Evolutionary conservation across 768 basidiomycete species (phyloP).

Genomic region (Tubosaeta sp.): DNA sequence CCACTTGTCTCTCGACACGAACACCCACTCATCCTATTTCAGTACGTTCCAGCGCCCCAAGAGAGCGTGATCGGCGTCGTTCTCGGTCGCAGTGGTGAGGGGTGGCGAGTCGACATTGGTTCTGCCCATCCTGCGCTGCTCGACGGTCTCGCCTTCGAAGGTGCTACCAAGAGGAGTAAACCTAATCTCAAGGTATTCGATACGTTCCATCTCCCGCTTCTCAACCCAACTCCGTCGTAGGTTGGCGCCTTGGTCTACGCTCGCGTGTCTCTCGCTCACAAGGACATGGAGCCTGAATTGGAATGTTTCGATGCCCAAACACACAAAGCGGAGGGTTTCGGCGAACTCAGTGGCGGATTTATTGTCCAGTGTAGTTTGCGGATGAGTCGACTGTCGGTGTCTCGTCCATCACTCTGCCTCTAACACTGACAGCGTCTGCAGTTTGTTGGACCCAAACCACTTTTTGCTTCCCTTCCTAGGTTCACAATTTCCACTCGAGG

Average conservation of each 20-base stretch:
- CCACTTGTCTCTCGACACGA: not conserved
- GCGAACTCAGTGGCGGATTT: slow-evolving; percentile 89
- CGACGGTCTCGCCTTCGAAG: slow-evolving; percentile 92
- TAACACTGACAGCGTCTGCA: slow-evolving; percentile 27
- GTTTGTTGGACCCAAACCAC: slow-evolving; percentile 75
- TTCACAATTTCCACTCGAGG: slow-evolving; percentile 78
- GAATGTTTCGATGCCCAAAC: slow-evolving; percentile 96
- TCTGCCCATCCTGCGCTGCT: slow-evolving; percentile 79
- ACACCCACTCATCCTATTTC: slow-evolving; percentile 4
- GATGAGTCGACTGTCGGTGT: slow-evolving; percentile 77
- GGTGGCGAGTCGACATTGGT: slow-evolving; percentile 92
- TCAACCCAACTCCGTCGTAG: slow-evolving; percentile 37
- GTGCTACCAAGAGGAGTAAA: slow-evolving; percentile 90
- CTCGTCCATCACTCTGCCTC: not conserved
- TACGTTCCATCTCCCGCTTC: not conserved
- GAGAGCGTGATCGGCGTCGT: slow-evolving; percentile 88
- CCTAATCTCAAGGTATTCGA: slow-evolving; percentile 81
- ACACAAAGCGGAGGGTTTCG: slow-evolving; percentile 88
- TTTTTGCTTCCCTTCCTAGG: slow-evolving; percentile 82
- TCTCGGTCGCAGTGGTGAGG: slow-evolving; percentile 77
- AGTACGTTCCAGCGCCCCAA: slow-evolving; percentile 91
- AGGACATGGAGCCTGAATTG: slow-evolving; percentile 97
- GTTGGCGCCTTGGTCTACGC: slow-evolving; percentile 58
- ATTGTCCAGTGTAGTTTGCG: slow-evolving; percentile 76
- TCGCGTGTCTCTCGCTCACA: slow-evolving; percentile 87